Evolutionary conservation across 129 eudicot genomes (phyloP), one percentile per base, ranked within the genome.

Genomic region (Scalesia atractyloides): DNA sequence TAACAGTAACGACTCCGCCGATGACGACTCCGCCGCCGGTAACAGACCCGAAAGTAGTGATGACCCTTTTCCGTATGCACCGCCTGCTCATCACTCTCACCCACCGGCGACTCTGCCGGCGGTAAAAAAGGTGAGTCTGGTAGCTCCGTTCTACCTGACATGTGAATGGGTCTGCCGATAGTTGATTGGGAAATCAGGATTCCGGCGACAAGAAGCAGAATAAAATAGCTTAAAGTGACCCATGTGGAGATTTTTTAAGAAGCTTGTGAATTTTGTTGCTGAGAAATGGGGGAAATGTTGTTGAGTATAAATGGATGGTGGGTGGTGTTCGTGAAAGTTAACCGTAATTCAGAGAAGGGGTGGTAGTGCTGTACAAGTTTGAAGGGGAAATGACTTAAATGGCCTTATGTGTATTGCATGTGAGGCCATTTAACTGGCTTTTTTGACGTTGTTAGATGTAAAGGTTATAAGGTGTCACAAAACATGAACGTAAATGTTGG

Each of bases 11-110:
- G 68, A 89, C 87, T 5, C 26, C 96, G 64, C 91, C 89, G 44
- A 89, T 82, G 56, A 89, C 82, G 8, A 86, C 89, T 1, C 89
- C 96, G 0, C 87, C 96, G 11, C 89, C 91, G 8, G 89, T 89
- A 18, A 82, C 70, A 0, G 65, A 59, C 43, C 26, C 84, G 36
- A 89, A 52, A 2, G 87, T 2, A 79, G 47, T 80, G 88, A 80
- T 74, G 89, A 60, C 69, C 78, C 36, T 59, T 78, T 56, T 71
- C 72, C 20, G 72, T 18, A 73, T 73, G 70, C 3, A 11, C 60
- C 36, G 41, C 36, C 65, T 48, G 37, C 54, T 49, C 76, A 16
- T 5, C 57, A 7, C 44, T 24, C 15, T 30, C 36, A 52, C 59
- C 82, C 66, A 16, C 57, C 65, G 82, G 82, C 22, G 82, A 64